Base-by-base conservation (phyloP, 805 yeast species). In the Millerozyma miso region DNA sequence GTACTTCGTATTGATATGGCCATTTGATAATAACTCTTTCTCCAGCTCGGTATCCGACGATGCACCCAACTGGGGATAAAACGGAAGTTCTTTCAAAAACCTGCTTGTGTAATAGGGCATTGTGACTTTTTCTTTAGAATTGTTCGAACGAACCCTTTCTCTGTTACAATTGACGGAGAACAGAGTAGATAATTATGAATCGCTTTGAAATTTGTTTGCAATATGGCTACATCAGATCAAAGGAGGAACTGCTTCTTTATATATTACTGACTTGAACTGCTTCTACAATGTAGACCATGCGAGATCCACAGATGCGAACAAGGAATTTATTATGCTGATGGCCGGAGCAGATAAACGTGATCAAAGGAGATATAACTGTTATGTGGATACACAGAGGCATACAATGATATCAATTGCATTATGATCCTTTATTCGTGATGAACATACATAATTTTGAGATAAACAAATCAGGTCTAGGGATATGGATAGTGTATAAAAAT, bases 1-100 rank as follows among this genome's bases (percentile, higher is more conserved):
- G 15, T 26, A 46, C 31, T 53, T 57, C 8, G 49, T 42, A 13
- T 19, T 53, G 2, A 31, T 45, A 29, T 50, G 50, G 3, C 59
- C 58, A 39, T 54, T 51, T 4, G 15, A 31, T 6, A 63, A 38
- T 14, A 62, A 44, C 19, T 61, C 65, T 7, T 43, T 47, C 15
- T 37, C 38, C 2, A 50, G 18, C 12, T 39, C 38, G 19, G 49
- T 42, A 10, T 41, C 32, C 7, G 57, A 20, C 6, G 62, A 60
- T 40, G 56, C 63, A 14, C 16, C 15, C 3, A 33, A 40, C 13
- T 32, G 13, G 13, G 60, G 60, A 32, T 44, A 56, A 39, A 37
- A 58, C 3, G 63, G 63, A 15, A 56, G 44, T 23, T 47, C 29
- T 23, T 10, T 23, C 29, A 23, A 7, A 7, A 23, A 23, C 29